Conservation (phyloP, 116 monocot species). For the Cymodocea nodosa region DNA sequence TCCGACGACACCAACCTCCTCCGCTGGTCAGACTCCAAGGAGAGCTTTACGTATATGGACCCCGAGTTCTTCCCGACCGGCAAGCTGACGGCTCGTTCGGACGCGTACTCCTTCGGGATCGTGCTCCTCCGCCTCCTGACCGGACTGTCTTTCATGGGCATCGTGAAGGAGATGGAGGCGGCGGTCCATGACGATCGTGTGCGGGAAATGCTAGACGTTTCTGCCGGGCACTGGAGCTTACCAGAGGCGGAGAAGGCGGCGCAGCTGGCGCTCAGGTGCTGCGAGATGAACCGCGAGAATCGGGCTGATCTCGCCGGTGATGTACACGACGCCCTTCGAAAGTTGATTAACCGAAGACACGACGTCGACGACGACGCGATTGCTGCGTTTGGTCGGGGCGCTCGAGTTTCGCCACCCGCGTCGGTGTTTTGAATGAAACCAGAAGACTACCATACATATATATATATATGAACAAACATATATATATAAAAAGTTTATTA, state of each 20-base stretch:
- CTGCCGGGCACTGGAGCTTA: conserved; percentile 57
- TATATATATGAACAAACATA: too few species aligned
- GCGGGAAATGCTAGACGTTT: conserved; percentile 33
- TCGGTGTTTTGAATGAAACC: too few species aligned
- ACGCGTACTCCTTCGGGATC: conserved; percentile 61
- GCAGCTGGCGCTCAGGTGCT: conserved; percentile 47
- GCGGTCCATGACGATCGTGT: conserved; percentile 27
- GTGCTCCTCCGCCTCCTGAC: conserved; percentile 53
- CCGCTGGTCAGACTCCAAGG: conserved; percentile 42
- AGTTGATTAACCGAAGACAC: too few species aligned
- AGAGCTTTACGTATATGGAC: conserved; percentile 60
- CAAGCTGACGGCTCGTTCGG: conserved; percentile 48
- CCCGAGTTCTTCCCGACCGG: conserved; percentile 61
- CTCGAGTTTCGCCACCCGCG: too few species aligned
- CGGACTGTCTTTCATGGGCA: conserved; percentile 28
- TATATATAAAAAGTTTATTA: too few species aligned
- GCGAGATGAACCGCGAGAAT: conserved; percentile 35
- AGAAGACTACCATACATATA: too few species aligned
- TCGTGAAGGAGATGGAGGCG: conserved; percentile 39
- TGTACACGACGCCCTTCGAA: too few species aligned
- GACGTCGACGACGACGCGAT: too few species aligned
- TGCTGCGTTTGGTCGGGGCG: too few species aligned
- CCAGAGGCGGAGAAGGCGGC: conserved; percentile 40
- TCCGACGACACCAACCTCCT: conserved; percentile 15
- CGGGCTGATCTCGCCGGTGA: conserved; percentile 45